A percentile compares a stretch with the other conserved stretches of the same genome.
These are phyloP conservation scores for Scheffersomyces amazonensis DNA, from an alignment of 805 yeast species.

Conservation along the genomic window DNA sequence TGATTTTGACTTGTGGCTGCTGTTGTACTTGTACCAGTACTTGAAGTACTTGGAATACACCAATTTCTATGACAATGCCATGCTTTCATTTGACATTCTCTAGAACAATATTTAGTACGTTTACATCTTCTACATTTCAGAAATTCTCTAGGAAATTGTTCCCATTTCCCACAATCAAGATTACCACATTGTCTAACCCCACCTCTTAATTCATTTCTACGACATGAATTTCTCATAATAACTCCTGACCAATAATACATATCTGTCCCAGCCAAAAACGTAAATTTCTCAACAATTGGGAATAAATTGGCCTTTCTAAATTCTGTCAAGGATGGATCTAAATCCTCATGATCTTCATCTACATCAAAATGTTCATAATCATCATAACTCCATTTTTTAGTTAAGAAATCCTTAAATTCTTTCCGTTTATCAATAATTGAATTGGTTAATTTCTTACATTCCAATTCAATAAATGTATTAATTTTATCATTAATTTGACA, in stretches of 20 bases:
- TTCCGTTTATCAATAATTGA: conserved; percentile 31
- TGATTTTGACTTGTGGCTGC: conserved; percentile 3
- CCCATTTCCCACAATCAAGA: conserved; percentile 94
- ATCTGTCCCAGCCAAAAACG: conserved; percentile 69
- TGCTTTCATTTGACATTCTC: conserved; percentile 86
- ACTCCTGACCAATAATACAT: conserved; percentile 96
- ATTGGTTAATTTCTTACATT: conserved; percentile 26
- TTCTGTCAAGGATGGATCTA: conserved; percentile 42
- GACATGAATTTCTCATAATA: conserved; percentile 93
- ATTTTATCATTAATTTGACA: conserved; percentile 31
- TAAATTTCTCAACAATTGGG: conserved; percentile 89
- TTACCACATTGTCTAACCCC: conserved; percentile 95
- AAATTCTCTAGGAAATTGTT: conserved; percentile 82
- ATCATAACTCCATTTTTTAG: conserved; percentile 39
- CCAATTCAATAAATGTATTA: conserved; percentile 27
- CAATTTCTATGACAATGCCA: conserved; percentile 94
- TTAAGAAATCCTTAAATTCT: conserved; percentile 28
- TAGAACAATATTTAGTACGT: conserved; percentile 90
- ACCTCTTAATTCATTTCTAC: conserved; percentile 81
- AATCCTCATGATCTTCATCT: conserved; percentile 33
- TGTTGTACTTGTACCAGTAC: conserved; percentile 15
- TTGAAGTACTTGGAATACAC: conserved; percentile 62
- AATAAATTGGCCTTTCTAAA: conserved; percentile 64
- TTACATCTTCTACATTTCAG: conserved; percentile 94
- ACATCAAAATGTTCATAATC: conserved; percentile 38